phyloP scores from a whole-genome alignment of 2,329 filamentous ascomycete genomes.

The Graphiopsis chlorocephala region DNA sequence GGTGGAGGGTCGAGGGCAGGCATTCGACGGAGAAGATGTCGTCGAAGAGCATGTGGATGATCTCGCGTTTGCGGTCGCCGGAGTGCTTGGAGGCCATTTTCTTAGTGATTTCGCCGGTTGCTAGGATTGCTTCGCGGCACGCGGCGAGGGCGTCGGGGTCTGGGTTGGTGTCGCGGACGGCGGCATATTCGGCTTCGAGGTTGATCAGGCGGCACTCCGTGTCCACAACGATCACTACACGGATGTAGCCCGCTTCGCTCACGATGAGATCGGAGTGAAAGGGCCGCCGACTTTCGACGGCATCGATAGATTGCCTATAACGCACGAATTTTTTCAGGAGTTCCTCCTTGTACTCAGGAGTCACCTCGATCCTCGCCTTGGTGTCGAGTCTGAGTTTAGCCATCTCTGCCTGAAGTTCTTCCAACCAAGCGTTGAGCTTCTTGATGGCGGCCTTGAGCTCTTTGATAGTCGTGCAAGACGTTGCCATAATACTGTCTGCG shows the following conservation, averaged over 20 bases:
- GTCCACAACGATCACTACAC: conserved; percentile 19
- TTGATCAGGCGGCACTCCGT: conserved; percentile 24
- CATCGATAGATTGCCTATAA: conserved; percentile 1
- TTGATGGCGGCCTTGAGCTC: conserved; percentile 13
- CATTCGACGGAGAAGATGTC: conserved; percentile 26
- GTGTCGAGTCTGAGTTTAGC: background rate
- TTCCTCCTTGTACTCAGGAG: background rate
- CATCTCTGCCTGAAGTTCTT: background rate
- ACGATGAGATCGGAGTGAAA: background rate
- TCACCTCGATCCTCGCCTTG: too few species aligned
- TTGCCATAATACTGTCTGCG: background rate
- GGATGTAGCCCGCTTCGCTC: background rate
- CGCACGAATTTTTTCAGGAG: background rate
- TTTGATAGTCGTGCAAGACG: conserved; percentile 1
- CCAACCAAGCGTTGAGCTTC: background rate
- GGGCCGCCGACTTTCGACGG: background rate
- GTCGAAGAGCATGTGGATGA: conserved; percentile 10
- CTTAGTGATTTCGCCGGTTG: background rate
- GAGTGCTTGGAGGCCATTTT: background rate
- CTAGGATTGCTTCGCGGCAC: conserved; percentile 16
- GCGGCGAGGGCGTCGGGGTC: background rate
- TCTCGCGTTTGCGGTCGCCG: background rate
- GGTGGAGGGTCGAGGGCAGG: conserved; percentile 46
- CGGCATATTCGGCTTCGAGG: conserved; percentile 29
- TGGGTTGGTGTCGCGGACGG: conserved; percentile 13